Evolutionary conservation across 768 basidiomycete genomes (phyloP).

Genomic region (Boletus vinaceobasis): DNA sequence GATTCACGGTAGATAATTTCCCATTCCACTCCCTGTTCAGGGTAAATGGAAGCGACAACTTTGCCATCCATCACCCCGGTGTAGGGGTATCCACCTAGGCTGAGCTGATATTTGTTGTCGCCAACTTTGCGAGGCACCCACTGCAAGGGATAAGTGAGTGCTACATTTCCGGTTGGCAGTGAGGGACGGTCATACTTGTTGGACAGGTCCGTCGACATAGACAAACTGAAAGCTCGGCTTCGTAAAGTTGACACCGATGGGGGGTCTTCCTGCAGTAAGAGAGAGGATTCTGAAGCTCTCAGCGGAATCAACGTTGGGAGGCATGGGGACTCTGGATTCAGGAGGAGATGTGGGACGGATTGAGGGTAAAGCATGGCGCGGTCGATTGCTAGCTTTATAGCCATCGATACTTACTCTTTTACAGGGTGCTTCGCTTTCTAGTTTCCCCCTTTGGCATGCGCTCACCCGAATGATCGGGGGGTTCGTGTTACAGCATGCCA

Average conservation of each 20-base stretch:
- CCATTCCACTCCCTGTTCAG: background rate
- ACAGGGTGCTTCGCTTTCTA: background rate
- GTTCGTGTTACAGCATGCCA: background rate
- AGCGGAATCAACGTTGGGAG: background rate
- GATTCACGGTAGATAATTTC: fast-evolving
- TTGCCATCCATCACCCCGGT: background rate
- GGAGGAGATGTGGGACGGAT: no score
- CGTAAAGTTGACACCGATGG: background rate
- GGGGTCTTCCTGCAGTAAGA: background rate
- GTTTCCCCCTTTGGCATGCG: no score
- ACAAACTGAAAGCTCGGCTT: background rate
- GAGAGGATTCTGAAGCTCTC: background rate
- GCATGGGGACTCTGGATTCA: background rate
- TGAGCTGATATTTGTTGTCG: background rate
- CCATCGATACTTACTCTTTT: background rate
- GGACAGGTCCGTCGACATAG: background rate
- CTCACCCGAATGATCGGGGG: background rate
- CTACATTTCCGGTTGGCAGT: background rate
- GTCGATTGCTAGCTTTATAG: background rate
- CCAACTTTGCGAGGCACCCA: background rate
- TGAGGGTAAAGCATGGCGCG: background rate
- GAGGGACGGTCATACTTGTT: background rate
- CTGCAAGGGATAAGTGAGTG: background rate
- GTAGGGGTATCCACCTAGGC: background rate
- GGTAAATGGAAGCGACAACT: background rate